phyloP scores from a whole-genome alignment of 2,329 filamentous ascomycete genomes.

The Shiraia sp. region DNA sequence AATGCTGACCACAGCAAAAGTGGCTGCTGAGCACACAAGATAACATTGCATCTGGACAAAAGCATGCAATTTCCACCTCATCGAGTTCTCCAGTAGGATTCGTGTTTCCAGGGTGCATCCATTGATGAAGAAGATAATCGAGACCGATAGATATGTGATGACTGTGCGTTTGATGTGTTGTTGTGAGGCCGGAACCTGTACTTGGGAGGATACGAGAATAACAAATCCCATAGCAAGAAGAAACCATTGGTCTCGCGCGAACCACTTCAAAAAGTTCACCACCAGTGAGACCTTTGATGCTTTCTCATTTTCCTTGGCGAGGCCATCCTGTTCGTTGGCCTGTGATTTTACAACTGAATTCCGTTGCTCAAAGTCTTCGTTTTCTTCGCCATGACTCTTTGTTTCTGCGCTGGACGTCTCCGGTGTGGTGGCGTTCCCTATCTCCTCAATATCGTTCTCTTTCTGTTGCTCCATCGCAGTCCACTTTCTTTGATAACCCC shows the following conservation, averaged over 20 bases:
- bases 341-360: background rate
- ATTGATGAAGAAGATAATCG: constrained; percentile 71
- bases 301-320: background rate
- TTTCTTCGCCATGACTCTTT: too few species aligned
- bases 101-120: constrained; percentile 68
- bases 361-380: too few species aligned
- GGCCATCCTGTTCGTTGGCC: too few species aligned
- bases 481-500: background rate
- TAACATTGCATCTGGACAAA: constrained; percentile 71
- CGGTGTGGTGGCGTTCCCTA: background rate
- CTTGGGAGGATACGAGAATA: constrained; percentile 58
- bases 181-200: constrained; percentile 60
- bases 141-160: constrained; percentile 69
- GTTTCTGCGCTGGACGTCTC: too few species aligned
- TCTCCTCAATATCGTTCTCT: background rate
- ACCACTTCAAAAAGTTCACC: constrained; percentile 27
- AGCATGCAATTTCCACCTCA: constrained; percentile 69
- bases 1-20: constrained; percentile 60
- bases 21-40: constrained; percentile 65
- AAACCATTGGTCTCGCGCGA: constrained; percentile 65
- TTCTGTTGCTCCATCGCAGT: background rate
- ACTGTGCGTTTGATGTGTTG: constrained; percentile 54
- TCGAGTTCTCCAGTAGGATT: constrained; percentile 63
- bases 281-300: constrained; percentile 10
- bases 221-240: constrained; percentile 63